Evolutionary conservation across 2,329 filamentous ascomycete genomes (phyloP).

Genomic region (Fusarium sp.): DNA sequence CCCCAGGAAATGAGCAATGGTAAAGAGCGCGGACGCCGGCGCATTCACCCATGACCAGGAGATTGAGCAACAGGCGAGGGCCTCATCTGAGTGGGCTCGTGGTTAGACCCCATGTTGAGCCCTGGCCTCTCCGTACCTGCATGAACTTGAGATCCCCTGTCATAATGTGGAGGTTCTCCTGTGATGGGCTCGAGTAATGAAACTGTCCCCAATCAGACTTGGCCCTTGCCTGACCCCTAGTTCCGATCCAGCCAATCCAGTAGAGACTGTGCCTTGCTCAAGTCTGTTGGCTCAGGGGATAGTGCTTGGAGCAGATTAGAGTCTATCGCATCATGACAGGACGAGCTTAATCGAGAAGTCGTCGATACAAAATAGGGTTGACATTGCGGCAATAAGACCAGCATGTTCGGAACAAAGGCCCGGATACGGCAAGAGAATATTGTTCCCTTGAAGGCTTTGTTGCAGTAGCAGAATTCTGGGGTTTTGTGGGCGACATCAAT

Average conservation of each 20-base stretch:
- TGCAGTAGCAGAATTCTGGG: slow-evolving; percentile 10
- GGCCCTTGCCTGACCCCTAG: slow-evolving; percentile 39
- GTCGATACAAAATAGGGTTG: slow-evolving; percentile 14
- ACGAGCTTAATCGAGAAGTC: slow-evolving; percentile 26
- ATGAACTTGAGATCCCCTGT: slow-evolving; percentile 32
- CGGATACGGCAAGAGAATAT: slow-evolving; percentile 32
- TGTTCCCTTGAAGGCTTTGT: not conserved
- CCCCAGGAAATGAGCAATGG: slow-evolving; percentile 45
- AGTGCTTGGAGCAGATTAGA: slow-evolving; percentile 38
- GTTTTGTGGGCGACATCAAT: slow-evolving; percentile 1
- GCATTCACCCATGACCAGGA: slow-evolving; percentile 31
- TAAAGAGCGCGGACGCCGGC: slow-evolving; percentile 40
- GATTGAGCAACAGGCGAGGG: slow-evolving; percentile 41
- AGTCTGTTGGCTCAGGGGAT: slow-evolving; percentile 31
- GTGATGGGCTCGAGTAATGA: slow-evolving; percentile 39
- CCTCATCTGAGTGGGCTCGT: slow-evolving; percentile 32
- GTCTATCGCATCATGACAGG: slow-evolving; percentile 28
- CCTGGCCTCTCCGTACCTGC: slow-evolving; percentile 24
- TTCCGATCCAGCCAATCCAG: slow-evolving; percentile 39
- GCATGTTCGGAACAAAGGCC: slow-evolving; percentile 31
- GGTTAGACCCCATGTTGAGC: slow-evolving; percentile 27
- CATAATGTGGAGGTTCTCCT: slow-evolving; percentile 32
- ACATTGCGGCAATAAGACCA: slow-evolving; percentile 20
- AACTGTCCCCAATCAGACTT: slow-evolving; percentile 45
- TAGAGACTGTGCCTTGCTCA: slow-evolving; percentile 28